Base-by-base conservation (phyloP, 306 rosid genomes). In the Cucumis cinereus region DNA sequence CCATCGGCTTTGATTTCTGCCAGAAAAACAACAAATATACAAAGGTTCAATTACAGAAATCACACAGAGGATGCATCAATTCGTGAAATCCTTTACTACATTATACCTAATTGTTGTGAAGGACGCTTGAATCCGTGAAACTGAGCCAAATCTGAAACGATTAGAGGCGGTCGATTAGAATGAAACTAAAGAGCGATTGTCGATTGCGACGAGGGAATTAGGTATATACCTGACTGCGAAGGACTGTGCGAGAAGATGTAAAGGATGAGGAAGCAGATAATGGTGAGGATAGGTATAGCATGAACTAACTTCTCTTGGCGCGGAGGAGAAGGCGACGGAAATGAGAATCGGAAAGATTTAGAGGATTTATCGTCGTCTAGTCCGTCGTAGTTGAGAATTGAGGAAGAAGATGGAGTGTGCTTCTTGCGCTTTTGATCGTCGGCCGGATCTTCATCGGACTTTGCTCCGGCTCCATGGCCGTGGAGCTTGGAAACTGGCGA, bases 221-320 rank as follows among this genome's bases (percentile, higher is more conserved):
- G 45, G 74, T 77, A 30, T 30, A 30, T 30, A 91, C 97, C 95
- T 82, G 97, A 87, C 35, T 86, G 96, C 17, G 99, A 89, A 63
- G 99, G 99, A 77, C 78, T 81, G 90, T 90, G 98, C 73, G 99
- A 95, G 88, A 23, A 90, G 85, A 95, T 83, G 87, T 83, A 95
- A 77, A 95, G 98, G 83, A 95, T 38, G 86, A 92, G 74, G 91
- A 95, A 90, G 86, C 99, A 95, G 77, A 90, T 33, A 28, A 95
- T 80, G 13, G 93, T 92, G 83, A 95, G 98, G 75, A 92, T 20
- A 6, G 98, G 99, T 63, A 95, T 92, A 88, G 88, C 79, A 87
- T 95, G 99, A 78, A 95, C 77, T 81, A 88, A 80, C 45, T 80
- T 90, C 77, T 87, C 91, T 5, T 93, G 89, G n/a, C 79, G 68